Percentiles rank a stretch among this genome's conserved stretches.
These are phyloP conservation scores for Serpula lacrymans DNA, from an alignment of 768 basidiomycete genomes.

Conservation along the genomic window DNA sequence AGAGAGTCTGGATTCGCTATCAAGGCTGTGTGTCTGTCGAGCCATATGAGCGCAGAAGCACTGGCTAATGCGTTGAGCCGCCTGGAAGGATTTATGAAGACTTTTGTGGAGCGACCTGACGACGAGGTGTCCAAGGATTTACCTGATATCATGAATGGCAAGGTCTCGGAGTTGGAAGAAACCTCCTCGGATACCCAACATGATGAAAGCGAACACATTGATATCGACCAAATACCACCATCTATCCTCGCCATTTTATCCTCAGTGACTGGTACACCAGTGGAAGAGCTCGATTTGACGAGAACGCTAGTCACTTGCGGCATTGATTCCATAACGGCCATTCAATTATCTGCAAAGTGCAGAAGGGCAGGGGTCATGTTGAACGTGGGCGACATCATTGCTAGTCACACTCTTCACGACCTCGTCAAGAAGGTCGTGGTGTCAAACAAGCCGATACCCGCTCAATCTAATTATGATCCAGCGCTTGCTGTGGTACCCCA, in stretches of 20 bases:
- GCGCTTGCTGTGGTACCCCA: constrained; percentile 5
- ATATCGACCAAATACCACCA: constrained; percentile 10
- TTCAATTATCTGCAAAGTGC: constrained; percentile 39
- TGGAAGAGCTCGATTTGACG: constrained; percentile 24
- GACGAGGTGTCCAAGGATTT: constrained; percentile 6
- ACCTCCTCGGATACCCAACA: not conserved
- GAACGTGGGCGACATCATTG: constrained; percentile 38
- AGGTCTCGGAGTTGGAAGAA: not conserved
- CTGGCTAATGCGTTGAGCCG: constrained; percentile 15
- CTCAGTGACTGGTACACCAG: constrained; percentile 24
- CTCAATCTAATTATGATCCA: not conserved
- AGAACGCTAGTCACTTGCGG: constrained; percentile 41
- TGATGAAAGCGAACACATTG: constrained; percentile 7
- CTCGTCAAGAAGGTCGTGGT: constrained; percentile 12
- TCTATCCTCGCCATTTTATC: constrained; percentile 11
- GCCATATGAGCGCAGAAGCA: constrained; percentile 21
- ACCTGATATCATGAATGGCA: not conserved
- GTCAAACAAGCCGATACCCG: not conserved
- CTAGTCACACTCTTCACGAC: constrained; percentile 33
- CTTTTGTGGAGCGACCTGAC: constrained; percentile 18
- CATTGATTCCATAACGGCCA: constrained; percentile 49
- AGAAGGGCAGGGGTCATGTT: constrained; percentile 33
- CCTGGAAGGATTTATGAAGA: constrained; percentile 17
- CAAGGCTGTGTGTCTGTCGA: constrained; percentile 32
- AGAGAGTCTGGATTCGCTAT: constrained; percentile 26